Conservation (phyloP, 805 yeast species). For the Saccharomyces paradoxus region DNA sequence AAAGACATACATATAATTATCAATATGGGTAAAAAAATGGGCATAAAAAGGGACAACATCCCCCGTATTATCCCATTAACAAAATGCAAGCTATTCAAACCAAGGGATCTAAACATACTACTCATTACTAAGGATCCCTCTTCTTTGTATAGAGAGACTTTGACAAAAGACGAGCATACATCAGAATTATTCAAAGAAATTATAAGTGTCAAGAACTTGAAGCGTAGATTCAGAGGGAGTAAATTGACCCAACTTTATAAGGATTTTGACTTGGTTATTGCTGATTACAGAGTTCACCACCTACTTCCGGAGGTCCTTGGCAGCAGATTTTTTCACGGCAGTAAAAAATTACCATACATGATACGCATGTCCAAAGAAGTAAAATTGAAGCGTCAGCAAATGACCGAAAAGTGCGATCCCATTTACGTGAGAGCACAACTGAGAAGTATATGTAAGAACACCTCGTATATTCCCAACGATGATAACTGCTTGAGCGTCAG, state of each 20-base stretch:
- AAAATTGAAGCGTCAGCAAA: slow-evolving; percentile 34
- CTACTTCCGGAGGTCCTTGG: slow-evolving; percentile 53
- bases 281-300: slow-evolving; percentile 61
- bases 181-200: slow-evolving; percentile 57
- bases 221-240: slow-evolving; percentile 37
- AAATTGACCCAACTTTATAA: slow-evolving; percentile 42
- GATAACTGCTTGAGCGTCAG: slow-evolving; percentile 55
- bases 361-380: slow-evolving; percentile 43
- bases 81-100: slow-evolving; percentile 38
- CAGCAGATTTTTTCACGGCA: slow-evolving; percentile 51
- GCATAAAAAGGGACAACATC: slow-evolving; percentile 38
- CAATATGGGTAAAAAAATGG: slow-evolving; percentile 40
- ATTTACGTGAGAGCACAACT: slow-evolving; percentile 57
- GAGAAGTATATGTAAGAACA: slow-evolving; percentile 52
- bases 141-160: slow-evolving; percentile 41
- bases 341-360: slow-evolving; percentile 60
- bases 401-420: slow-evolving; percentile 57
- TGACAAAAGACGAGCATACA: slow-evolving; percentile 46
- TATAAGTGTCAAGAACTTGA: slow-evolving; percentile 49
- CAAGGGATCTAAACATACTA: slow-evolving; percentile 44
- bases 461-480: slow-evolving; percentile 52
- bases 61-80: slow-evolving; percentile 56
- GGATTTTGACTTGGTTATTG: slow-evolving; percentile 59
- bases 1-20: slow-evolving; percentile 34
- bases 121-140: slow-evolving; percentile 72